Evolutionary conservation across 768 basidiomycete species (phyloP), one percentile per base, ranked within the genome.

Genomic region (Boletus sensibilis): DNA sequence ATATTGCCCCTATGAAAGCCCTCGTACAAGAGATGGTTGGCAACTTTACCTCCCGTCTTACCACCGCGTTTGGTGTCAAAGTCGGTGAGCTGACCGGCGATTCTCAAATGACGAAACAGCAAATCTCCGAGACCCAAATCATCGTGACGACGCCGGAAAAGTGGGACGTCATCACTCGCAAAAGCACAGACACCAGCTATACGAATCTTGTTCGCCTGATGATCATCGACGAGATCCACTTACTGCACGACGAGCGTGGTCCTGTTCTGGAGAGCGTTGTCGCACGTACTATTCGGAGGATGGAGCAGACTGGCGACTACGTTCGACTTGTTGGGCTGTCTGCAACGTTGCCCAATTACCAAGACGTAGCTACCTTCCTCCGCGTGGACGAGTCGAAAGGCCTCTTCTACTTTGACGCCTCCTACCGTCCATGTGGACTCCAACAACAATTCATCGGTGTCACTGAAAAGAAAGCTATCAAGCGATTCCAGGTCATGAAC

Each of bases 61-160:
- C 59, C 43, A 72, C 72, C 1, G 71, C 77, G 0, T 87, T 79
- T 65, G 90, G 88, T 41, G 80, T 99, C 74, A 88, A 85, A 57
- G 90, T 99, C 45, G 92, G 92, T 29, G 97, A 99, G 72, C 81
- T 99, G 53, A 99, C 97, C 1, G 97, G 97, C 25, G 97, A 99
- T 71, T 84, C 92, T 27, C 95, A 98, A 79, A 91, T 98, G 83
- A 99, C 95, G 52, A 99, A 98, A 71, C 87, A 92, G 58, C 96
- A 98, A 72, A 98, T 98, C 52, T 76, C 94, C 10, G 94, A 95
- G 67, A 97, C 96, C 0, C 95, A 98, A 68, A 92, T 99, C 67
- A 98, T 98, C 72, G 94, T 98, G 59, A 97, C 95, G 0, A 98
- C 97, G 0, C 97, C 96, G 0, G 97, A 99, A 76, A 98, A 99